phyloP scores from a whole-genome alignment of 2,329 filamentous ascomycete species.

The Aureobasidium sp. region DNA sequence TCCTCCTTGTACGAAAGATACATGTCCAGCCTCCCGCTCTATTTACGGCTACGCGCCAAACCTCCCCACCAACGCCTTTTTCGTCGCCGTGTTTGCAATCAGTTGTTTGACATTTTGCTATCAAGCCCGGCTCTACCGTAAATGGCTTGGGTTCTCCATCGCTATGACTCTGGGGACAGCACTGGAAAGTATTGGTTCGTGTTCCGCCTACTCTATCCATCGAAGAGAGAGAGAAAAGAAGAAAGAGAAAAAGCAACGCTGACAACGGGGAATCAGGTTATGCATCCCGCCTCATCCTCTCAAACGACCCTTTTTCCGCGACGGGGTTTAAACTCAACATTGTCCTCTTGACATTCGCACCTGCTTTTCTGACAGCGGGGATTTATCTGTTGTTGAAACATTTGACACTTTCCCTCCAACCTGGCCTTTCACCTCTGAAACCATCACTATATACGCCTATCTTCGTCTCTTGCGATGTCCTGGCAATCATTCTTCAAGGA shows the following conservation, averaged over 20 bases:
- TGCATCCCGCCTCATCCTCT: slow-evolving; percentile 45
- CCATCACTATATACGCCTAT: slow-evolving; percentile 54
- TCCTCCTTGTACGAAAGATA: slow-evolving; percentile 10
- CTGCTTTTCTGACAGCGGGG: slow-evolving; percentile 50
- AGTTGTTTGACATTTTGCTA: slow-evolving; percentile 34
- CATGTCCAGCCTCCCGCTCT: slow-evolving; percentile 15
- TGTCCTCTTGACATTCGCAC: slow-evolving; percentile 48
- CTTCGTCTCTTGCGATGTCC: slow-evolving; percentile 66
- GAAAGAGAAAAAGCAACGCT: not conserved
- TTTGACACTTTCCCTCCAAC: slow-evolving; percentile 46
- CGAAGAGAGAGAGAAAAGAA: no score
- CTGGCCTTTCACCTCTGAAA: slow-evolving; percentile 31
- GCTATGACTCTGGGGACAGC: slow-evolving; percentile 47
- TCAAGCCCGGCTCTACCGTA: slow-evolving; percentile 38
- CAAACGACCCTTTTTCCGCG: slow-evolving; percentile 47
- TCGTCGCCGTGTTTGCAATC: slow-evolving; percentile 41
- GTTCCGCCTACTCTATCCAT: no score
- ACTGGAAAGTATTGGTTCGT: slow-evolving; percentile 40
- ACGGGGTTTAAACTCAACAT: slow-evolving; percentile 49
- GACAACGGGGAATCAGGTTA: slow-evolving; percentile 34
- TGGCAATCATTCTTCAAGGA: slow-evolving; percentile 66
- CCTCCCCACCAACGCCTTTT: slow-evolving; percentile 43
- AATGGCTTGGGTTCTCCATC: slow-evolving; percentile 44
- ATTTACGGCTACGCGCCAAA: slow-evolving; percentile 38
- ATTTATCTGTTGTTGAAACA: slow-evolving; percentile 53